Conservation (phyloP, 495 filamentous ascomycete species). For the Trichoderma asperelloides region DNA sequence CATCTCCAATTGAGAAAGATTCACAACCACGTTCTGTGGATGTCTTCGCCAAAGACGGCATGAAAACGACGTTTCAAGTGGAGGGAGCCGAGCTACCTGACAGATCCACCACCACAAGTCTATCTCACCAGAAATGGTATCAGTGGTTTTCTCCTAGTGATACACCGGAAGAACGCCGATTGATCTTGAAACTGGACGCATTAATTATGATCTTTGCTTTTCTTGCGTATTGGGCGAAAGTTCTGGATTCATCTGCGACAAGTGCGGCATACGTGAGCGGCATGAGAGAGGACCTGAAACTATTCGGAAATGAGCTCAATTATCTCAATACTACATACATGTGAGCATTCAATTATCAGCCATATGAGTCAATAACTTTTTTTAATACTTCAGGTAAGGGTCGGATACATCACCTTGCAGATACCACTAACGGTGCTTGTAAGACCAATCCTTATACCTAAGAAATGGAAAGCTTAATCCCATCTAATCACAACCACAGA, state of each 20-base stretch:
- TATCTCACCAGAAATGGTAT: neutral
- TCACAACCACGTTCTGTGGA: neutral
- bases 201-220: neutral
- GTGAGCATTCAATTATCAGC: neutral
- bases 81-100: neutral
- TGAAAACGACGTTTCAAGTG: neutral
- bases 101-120: neutral
- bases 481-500: slow-evolving; percentile 1
- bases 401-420: slow-evolving; percentile 42
- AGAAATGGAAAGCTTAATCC: neutral
- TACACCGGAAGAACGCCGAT: neutral
- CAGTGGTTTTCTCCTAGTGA: neutral
- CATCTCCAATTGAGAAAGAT: neutral
- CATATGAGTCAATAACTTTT: neutral
- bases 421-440: slow-evolving; percentile 48
- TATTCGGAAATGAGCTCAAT: slow-evolving; percentile 32
- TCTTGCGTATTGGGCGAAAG: neutral
- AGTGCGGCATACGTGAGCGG: slow-evolving; percentile 36
- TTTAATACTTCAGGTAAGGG: neutral
- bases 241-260: neutral
- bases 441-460: slow-evolving; percentile 38
- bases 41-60: neutral
- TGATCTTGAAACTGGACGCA: neutral
- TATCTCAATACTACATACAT: slow-evolving; percentile 36
- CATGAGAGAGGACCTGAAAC: slow-evolving; percentile 38